phyloP scores from a whole-genome alignment of 345 rosid species.

The Hibiscus syriacus region DNA sequence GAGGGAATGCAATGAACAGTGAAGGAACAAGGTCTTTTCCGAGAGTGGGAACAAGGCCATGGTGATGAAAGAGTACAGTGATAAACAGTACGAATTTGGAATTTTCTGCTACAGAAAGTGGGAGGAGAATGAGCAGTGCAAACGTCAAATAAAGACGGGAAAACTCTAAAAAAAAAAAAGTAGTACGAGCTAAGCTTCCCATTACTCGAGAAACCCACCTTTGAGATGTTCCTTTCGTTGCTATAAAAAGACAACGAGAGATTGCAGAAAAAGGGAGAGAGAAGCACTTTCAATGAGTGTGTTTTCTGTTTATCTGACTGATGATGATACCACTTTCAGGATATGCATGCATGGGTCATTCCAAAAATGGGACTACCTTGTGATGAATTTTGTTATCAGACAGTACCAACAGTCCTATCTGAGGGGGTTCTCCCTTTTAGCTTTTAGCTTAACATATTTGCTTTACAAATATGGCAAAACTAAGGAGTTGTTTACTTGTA shows the following conservation, averaged over 20 bases:
- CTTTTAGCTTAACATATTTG: background rate
- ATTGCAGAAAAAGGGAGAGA: background rate
- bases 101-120: constrained; percentile 17
- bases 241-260: too few species aligned
- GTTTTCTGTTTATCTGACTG: constrained; percentile 14
- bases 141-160: background rate
- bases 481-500: background rate
- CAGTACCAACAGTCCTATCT: background rate
- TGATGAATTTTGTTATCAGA: background rate
- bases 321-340: constrained; percentile 10
- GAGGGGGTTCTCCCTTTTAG: background rate
- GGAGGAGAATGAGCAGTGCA: constrained; percentile 28
- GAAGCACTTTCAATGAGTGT: constrained; percentile 16
- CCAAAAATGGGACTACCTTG: constrained; percentile 16
- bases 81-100: constrained; percentile 34
- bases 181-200: constrained; percentile 12
- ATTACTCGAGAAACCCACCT: constrained; percentile 24
- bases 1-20: constrained; percentile 3
- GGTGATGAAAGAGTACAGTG: background rate
- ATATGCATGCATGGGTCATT: constrained; percentile 37
- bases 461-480: constrained; percentile 9
- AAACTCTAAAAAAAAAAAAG: too few species aligned
- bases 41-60: background rate
- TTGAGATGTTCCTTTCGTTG: constrained; percentile 35
- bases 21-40: background rate